Percentiles rank a stretch among this genome's conserved stretches.
These are phyloP conservation scores for Pseudogymnoascus sp. DNA, from an alignment of 2,329 filamentous ascomycete genomes.

Conservation along the genomic window DNA sequence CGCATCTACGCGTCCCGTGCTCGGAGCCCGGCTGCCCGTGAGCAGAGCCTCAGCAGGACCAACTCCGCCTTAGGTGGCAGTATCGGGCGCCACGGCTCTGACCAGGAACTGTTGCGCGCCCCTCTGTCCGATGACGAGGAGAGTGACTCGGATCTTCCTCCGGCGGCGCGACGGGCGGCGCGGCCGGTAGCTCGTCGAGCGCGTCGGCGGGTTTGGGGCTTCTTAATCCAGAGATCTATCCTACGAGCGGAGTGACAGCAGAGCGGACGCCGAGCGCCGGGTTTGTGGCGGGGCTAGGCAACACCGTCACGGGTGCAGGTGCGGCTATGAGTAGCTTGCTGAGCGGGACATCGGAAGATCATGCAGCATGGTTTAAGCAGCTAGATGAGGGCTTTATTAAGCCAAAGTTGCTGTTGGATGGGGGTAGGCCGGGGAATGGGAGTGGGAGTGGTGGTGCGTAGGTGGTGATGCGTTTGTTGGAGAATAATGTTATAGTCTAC, in stretches of 20 bases:
- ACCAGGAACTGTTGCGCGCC: constrained; percentile 49
- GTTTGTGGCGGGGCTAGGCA: background rate
- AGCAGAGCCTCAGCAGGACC: constrained; percentile 48
- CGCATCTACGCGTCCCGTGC: constrained; percentile 34
- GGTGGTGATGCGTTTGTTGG: background rate
- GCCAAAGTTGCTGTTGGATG: constrained; percentile 79
- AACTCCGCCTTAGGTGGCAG: constrained; percentile 34
- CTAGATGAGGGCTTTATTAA: constrained; percentile 96
- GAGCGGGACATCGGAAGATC: constrained; percentile 72
- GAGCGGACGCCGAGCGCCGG: constrained; percentile 29
- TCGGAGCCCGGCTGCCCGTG: constrained; percentile 27
- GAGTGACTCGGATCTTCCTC: constrained; percentile 61
- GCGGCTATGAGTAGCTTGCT: constrained; percentile 76
- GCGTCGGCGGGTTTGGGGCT: constrained; percentile 27
- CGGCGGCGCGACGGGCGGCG: constrained; percentile 41
- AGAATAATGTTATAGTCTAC: background rate
- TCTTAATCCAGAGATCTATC: background rate
- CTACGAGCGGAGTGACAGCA: constrained; percentile 29
- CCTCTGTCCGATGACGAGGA: constrained; percentile 48
- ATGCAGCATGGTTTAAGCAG: constrained; percentile 82
- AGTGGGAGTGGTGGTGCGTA: background rate
- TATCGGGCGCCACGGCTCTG: constrained; percentile 39
- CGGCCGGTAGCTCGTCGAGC: constrained; percentile 30
- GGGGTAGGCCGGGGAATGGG: constrained; percentile 29
- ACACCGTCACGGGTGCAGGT: constrained; percentile 53